Evolutionary conservation across 805 yeast genomes (phyloP).

Genomic region (Candida dajiaensis): DNA sequence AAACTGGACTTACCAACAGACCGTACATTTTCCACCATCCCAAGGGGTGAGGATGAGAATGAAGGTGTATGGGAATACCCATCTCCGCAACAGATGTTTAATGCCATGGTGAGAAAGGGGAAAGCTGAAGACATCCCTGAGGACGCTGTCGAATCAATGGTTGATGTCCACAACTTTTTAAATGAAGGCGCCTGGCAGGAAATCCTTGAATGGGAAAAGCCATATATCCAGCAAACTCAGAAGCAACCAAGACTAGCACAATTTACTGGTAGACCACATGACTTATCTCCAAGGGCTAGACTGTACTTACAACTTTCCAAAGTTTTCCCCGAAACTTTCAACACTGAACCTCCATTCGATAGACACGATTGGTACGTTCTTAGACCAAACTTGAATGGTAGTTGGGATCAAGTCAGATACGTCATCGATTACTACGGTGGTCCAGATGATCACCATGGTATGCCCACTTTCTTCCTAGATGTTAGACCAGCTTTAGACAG

Average conservation of each 20-base stretch:
- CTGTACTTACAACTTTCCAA: slow-evolving; percentile 59
- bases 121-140: slow-evolving; percentile 85
- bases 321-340: slow-evolving; percentile 66
- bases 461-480: slow-evolving; percentile 89
- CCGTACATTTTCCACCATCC: slow-evolving; percentile 79
- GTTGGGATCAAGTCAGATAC: slow-evolving; percentile 74
- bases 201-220: slow-evolving; percentile 84
- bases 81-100: slow-evolving; percentile 97
- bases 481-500: slow-evolving; percentile 93
- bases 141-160: slow-evolving; percentile 96
- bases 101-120: slow-evolving; percentile 94
- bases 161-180: slow-evolving; percentile 89
- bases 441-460: slow-evolving; percentile 83
- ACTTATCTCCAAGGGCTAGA: slow-evolving; percentile 80
- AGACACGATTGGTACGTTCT: slow-evolving; percentile 98
- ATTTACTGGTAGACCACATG: slow-evolving; percentile 91
- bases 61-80: slow-evolving; percentile 97
- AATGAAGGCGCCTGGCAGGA: slow-evolving; percentile 98
- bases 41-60: slow-evolving; percentile 60
- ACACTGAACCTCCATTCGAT: slow-evolving; percentile 86
- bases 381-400: slow-evolving; percentile 42
- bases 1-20: slow-evolving; percentile 71
- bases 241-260: slow-evolving; percentile 70
- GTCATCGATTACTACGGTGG: slow-evolving; percentile 97
- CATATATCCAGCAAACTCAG: slow-evolving; percentile 49